Evolutionary conservation across 441 rosid species (phyloP).

Genomic region (Bruguiera hainesii): DNA sequence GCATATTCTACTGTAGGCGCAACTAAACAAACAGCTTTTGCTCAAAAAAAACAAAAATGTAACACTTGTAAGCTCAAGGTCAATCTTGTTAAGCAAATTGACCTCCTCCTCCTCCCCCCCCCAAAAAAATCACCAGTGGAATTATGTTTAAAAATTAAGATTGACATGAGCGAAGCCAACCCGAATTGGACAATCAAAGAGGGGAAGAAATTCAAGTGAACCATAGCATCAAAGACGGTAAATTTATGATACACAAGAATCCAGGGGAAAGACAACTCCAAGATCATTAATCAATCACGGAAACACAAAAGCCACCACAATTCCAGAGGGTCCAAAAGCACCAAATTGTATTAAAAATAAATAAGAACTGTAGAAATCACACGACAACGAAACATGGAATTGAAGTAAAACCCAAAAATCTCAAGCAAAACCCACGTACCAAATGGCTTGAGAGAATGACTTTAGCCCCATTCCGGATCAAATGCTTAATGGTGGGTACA

Average conservation of each 20-base stretch:
- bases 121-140: too few relatives aligned
- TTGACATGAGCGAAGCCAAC: too few relatives aligned
- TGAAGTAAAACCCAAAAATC: slow-evolving; percentile 7
- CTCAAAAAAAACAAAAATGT: neutral
- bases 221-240: too few relatives aligned
- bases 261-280: too few relatives aligned
- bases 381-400: neutral
- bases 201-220: too few relatives aligned
- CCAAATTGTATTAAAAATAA: neutral
- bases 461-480: slow-evolving; percentile 70
- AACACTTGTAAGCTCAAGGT: neutral
- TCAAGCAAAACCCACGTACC: slow-evolving; percentile 28
- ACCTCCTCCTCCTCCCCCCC: too few relatives aligned
- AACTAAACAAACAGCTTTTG: neutral
- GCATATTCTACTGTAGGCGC: neutral
- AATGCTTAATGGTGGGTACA: slow-evolving; percentile 73
- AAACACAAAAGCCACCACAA: too few relatives aligned
- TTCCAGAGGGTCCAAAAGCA: too few relatives aligned
- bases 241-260: too few relatives aligned
- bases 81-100: neutral
- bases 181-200: too few relatives aligned
- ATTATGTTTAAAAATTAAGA: too few relatives aligned
- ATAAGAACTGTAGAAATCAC: neutral
- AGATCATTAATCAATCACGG: too few relatives aligned
- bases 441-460: slow-evolving; percentile 73